These are phyloP conservation scores for Candida freyschussii DNA, from an alignment of 1,139 yeast species.

Conservation along the genomic window DNA sequence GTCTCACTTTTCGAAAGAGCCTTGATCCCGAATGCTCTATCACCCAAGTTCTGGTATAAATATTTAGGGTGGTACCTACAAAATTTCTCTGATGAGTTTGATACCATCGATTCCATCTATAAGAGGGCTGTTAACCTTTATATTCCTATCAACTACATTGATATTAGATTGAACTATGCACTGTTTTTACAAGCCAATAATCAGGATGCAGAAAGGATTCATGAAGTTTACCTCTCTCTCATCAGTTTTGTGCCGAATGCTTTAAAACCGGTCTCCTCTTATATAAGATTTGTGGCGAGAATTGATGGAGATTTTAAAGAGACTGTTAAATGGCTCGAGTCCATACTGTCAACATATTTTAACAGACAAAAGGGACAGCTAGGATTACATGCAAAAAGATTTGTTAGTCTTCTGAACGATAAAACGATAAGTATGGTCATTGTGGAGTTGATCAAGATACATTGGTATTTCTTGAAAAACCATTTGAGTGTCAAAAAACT, in stretches of 20 bases:
- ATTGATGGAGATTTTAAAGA: constrained; percentile 17
- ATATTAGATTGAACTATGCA: constrained; percentile 40
- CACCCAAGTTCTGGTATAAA: constrained; percentile 51
- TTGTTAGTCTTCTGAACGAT: constrained; percentile 29
- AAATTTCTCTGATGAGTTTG: constrained; percentile 23
- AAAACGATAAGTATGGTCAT: constrained; percentile 32
- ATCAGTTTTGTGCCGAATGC: constrained; percentile 13
- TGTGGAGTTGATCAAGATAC: constrained; percentile 34
- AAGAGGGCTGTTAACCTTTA: constrained; percentile 40
- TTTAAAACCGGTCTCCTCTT: constrained; percentile 20
- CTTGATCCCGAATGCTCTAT: constrained; percentile 51
- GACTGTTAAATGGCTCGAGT: constrained; percentile 26
- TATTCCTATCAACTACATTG: constrained; percentile 39
- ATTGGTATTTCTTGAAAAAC: constrained; percentile 33
- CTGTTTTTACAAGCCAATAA: constrained; percentile 19
- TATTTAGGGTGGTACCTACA: constrained; percentile 41
- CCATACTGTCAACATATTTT: constrained; percentile 23
- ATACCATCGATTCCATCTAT: constrained; percentile 33
- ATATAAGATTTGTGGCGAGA: constrained; percentile 21
- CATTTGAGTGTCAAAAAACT: constrained; percentile 37
- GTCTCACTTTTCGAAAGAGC: constrained; percentile 53
- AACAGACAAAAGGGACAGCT: constrained; percentile 12
- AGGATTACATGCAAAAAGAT: constrained; percentile 19
- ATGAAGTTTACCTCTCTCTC: constrained; percentile 20
- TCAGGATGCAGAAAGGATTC: constrained; percentile 17